phyloP scores from a whole-genome alignment of 768 basidiomycete species.

The Suillus occidentalis region DNA sequence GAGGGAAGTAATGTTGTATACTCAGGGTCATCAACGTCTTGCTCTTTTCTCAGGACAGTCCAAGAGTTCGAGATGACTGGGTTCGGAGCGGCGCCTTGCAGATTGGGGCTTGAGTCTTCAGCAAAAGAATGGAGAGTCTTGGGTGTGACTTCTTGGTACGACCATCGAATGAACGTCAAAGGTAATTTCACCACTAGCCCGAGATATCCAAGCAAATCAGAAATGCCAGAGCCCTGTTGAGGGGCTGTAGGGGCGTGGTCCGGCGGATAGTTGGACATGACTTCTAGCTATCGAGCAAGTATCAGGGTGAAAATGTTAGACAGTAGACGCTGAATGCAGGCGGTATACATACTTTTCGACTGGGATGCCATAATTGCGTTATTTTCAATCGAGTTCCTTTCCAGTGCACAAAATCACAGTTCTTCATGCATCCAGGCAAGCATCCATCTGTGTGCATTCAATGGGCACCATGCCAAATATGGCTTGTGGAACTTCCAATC shows the following conservation, averaged over 20 bases:
- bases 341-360: not conserved
- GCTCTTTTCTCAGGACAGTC: not conserved
- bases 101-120: not conserved
- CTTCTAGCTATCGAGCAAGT: not conserved
- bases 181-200: not conserved
- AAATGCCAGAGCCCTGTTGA: not conserved
- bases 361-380: not conserved
- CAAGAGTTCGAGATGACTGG: not conserved
- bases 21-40: not conserved
- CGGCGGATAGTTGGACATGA: not conserved
- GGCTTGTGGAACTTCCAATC: not conserved
- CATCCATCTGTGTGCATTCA: not conserved
- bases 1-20: not conserved
- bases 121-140: not conserved
- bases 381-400: not conserved
- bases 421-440: not conserved
- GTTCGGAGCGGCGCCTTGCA: not conserved
- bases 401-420: not conserved
- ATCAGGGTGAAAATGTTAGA: not conserved
- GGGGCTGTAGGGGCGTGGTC: not conserved
- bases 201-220: not conserved
- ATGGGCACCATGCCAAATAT: not conserved
- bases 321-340: not conserved
- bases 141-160: not conserved
- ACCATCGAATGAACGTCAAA: not conserved